These are phyloP conservation scores for Epichloe baconii DNA, from an alignment of 2,329 filamentous ascomycete species.

Conservation along the genomic window DNA sequence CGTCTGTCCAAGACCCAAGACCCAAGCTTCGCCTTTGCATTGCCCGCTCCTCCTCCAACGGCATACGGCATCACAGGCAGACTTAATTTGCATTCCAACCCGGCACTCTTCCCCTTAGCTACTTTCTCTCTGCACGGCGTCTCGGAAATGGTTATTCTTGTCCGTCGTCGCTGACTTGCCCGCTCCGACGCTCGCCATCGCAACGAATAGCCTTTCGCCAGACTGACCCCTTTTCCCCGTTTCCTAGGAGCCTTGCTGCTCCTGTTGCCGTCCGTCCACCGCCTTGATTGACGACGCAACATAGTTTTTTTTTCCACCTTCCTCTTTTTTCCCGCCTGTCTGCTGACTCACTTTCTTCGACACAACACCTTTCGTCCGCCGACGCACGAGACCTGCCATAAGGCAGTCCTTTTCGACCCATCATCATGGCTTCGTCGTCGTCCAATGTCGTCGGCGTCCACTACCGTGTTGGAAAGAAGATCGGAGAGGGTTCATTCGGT, in stretches of 20 bases:
- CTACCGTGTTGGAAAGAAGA: conserved; percentile 98
- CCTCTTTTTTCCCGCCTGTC: background rate
- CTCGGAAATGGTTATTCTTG: conserved; percentile 11
- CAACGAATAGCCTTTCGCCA: conserved; percentile 2
- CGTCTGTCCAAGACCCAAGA: background rate
- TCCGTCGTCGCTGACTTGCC: conserved; percentile 10
- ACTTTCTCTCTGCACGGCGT: background rate
- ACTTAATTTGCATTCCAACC: conserved; percentile 3
- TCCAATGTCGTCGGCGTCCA: conserved; percentile 98
- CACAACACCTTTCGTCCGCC: conserved; percentile 2
- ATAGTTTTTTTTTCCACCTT: background rate
- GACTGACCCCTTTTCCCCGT: conserved; percentile 7
- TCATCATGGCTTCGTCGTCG: conserved; percentile 68
- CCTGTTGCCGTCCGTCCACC: conserved; percentile 4
- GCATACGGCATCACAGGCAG: conserved; percentile 4
- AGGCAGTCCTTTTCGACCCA: conserved; percentile 6
- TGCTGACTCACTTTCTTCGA: background rate
- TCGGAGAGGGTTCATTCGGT: conserved; percentile 95
- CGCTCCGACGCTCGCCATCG: background rate
- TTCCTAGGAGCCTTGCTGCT: conserved; percentile 5
- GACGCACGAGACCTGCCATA: conserved; percentile 4
- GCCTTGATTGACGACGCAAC: conserved; percentile 6
- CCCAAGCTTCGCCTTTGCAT: conserved; percentile 3
- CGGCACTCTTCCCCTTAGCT: background rate
- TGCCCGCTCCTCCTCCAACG: conserved; percentile 1